Evolutionary conservation across 2,329 filamentous ascomycete species (phyloP).

Genomic region (Ascocoryne sarcoides): DNA sequence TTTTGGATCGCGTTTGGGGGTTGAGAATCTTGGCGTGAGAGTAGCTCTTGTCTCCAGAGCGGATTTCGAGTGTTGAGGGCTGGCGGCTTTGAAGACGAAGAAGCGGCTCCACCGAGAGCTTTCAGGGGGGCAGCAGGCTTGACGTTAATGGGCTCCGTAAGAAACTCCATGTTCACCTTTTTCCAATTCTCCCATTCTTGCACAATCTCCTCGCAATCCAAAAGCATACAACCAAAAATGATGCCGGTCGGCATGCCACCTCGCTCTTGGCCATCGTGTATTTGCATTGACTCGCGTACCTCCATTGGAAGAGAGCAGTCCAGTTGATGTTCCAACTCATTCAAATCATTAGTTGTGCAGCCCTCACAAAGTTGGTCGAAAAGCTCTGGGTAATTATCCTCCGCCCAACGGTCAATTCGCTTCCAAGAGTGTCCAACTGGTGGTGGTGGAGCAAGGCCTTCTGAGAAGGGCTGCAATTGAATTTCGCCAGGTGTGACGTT

Average conservation of each 20-base stretch:
- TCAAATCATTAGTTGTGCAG: conserved; percentile 87
- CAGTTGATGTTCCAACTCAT: conserved; percentile 91
- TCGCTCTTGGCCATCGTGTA: conserved; percentile 96
- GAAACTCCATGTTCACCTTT: conserved; percentile 81
- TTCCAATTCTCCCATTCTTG: conserved; percentile 98
- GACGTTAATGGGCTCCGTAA: conserved; percentile 43
- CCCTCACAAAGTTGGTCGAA: conserved; percentile 90
- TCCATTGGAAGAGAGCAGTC: conserved; percentile 92
- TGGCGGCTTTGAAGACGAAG: conserved; percentile 59
- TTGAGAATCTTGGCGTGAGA: conserved; percentile 78
- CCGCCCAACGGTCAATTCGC: conserved; percentile 88
- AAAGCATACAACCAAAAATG: conserved; percentile 86
- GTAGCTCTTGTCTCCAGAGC: conserved; percentile 77
- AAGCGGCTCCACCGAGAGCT: conserved; percentile 55
- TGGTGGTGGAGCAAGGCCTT: conserved; percentile 82
- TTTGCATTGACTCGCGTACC: conserved; percentile 79
- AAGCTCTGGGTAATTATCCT: conserved; percentile 91
- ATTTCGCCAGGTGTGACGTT: conserved; percentile 72
- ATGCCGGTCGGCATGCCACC: conserved; percentile 85
- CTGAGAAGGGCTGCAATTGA: conserved; percentile 91
- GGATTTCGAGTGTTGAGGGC: conserved; percentile 45
- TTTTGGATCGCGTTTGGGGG: conserved; percentile 82
- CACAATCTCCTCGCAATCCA: conserved; percentile 96
- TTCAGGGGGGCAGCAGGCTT: conserved; percentile 61
- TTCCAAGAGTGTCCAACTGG: conserved; percentile 85